These are phyloP conservation scores for Millerozyma miso DNA, from an alignment of 805 yeast species.

Conservation along the genomic window DNA sequence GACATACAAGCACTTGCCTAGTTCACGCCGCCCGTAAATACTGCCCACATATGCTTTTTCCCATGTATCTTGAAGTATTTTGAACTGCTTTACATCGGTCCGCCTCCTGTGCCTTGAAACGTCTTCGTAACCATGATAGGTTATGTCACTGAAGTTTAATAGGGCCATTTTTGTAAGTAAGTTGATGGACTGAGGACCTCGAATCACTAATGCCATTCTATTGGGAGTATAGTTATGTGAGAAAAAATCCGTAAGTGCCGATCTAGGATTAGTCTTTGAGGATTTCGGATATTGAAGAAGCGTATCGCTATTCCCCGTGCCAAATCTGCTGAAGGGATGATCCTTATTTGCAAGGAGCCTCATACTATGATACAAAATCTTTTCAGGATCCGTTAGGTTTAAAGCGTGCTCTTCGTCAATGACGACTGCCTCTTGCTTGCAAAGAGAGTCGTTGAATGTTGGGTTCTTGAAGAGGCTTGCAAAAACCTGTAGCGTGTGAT, in stretches of 20 bases:
- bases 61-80: slow-evolving; percentile 13
- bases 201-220: slow-evolving; percentile 55
- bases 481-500: slow-evolving; percentile 44
- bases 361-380: slow-evolving; percentile 56
- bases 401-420: slow-evolving; percentile 63
- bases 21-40: not conserved
- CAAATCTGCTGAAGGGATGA: slow-evolving; percentile 59
- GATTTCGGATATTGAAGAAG: slow-evolving; percentile 31
- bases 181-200: slow-evolving; percentile 65
- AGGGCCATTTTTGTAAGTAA: slow-evolving; percentile 49
- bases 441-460: slow-evolving; percentile 36
- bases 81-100: slow-evolving; percentile 4
- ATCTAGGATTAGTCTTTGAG: slow-evolving; percentile 31
- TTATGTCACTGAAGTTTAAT: slow-evolving; percentile 37
- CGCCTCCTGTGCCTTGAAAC: not conserved
- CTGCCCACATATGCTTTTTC: slow-evolving; percentile 3
- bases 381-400: slow-evolving; percentile 43
- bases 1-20: slow-evolving; percentile 32
- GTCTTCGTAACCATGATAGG: not conserved
- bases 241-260: slow-evolving; percentile 36
- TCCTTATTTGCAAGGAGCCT: slow-evolving; percentile 42
- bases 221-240: slow-evolving; percentile 38
- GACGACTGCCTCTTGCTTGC: slow-evolving; percentile 53
- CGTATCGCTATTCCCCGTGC: slow-evolving; percentile 61
- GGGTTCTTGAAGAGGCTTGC: slow-evolving; percentile 51